phyloP scores from a whole-genome alignment of 371 early-diverging fungal species.

The Apophysomyces ossiformis region DNA sequence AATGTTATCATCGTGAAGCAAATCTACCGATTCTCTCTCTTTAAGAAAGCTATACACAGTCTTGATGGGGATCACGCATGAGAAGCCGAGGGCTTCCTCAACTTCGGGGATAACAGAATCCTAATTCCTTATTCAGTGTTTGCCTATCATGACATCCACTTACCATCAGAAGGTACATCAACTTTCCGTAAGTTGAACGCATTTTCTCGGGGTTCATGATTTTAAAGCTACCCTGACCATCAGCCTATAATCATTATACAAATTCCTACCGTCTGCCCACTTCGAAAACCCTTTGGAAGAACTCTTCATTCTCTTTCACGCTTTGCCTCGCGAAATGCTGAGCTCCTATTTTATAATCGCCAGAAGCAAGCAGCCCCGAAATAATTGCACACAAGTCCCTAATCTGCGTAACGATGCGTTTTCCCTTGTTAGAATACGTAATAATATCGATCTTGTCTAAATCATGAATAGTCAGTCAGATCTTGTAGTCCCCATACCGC shows the following conservation, averaged over 20 bases:
- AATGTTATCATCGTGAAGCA: constrained; percentile 84
- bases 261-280: constrained; percentile 81
- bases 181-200: constrained; percentile 92
- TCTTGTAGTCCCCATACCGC: background rate
- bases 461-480: background rate
- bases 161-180: constrained; percentile 90
- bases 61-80: constrained; percentile 81
- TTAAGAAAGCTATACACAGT: constrained; percentile 85
- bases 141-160: background rate
- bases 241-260: background rate
- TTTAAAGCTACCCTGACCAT: constrained; percentile 67
- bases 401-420: constrained; percentile 92
- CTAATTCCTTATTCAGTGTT: constrained; percentile 31
- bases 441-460: constrained; percentile 92
- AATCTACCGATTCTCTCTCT: constrained; percentile 60
- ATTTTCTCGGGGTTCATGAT: constrained; percentile 99
- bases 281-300: constrained; percentile 91
- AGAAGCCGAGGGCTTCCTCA: constrained; percentile 82
- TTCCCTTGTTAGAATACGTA: constrained; percentile 80
- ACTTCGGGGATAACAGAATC: constrained; percentile 91
- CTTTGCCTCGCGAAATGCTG: constrained; percentile 79
- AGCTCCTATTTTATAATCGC: constrained; percentile 85
- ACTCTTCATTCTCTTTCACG: constrained; percentile 82
- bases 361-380: constrained; percentile 84
- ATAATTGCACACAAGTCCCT: constrained; percentile 92